Percentiles rank a stretch among this genome's conserved stretches.
Conservation (phyloP, 2,329 filamentous ascomycete species). For the Penicillium thymicola region DNA sequence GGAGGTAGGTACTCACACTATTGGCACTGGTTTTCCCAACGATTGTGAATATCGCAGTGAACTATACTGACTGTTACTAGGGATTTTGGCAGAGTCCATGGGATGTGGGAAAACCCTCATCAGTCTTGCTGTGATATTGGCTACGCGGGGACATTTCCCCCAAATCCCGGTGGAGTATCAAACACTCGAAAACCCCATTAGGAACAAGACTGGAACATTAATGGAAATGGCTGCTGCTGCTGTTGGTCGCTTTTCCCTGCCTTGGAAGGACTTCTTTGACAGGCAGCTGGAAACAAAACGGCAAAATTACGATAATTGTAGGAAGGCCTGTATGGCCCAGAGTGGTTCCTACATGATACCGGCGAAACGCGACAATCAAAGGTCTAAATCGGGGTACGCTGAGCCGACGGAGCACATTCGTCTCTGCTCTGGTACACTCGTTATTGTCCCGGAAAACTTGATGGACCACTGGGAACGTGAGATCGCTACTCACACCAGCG, state of each 20-base stretch:
- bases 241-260: slow-evolving; percentile 63
- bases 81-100: slow-evolving; percentile 49
- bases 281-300: slow-evolving; percentile 46
- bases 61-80: slow-evolving; percentile 16
- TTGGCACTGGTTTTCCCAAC: neutral
- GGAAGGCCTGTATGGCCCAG: slow-evolving; percentile 56
- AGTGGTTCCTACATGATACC: slow-evolving; percentile 59
- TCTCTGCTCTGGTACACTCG: slow-evolving; percentile 66
- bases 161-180: slow-evolving; percentile 62
- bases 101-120: slow-evolving; percentile 81
- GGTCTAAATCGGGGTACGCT: slow-evolving; percentile 41
- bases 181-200: slow-evolving; percentile 39
- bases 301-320: slow-evolving; percentile 54
- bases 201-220: slow-evolving; percentile 58
- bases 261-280: slow-evolving; percentile 65
- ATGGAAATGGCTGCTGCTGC: slow-evolving; percentile 72
- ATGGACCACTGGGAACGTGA: slow-evolving; percentile 81
- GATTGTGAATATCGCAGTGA: neutral
- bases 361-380: slow-evolving; percentile 39
- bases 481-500: slow-evolving; percentile 71
- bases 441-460: slow-evolving; percentile 80
- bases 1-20: slow-evolving; percentile 57
- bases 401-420: slow-evolving; percentile 49
- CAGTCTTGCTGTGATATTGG: slow-evolving; percentile 71
- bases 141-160: slow-evolving; percentile 68